phyloP scores from a whole-genome alignment of 768 basidiomycete species.

The Ramaria rubella region DNA sequence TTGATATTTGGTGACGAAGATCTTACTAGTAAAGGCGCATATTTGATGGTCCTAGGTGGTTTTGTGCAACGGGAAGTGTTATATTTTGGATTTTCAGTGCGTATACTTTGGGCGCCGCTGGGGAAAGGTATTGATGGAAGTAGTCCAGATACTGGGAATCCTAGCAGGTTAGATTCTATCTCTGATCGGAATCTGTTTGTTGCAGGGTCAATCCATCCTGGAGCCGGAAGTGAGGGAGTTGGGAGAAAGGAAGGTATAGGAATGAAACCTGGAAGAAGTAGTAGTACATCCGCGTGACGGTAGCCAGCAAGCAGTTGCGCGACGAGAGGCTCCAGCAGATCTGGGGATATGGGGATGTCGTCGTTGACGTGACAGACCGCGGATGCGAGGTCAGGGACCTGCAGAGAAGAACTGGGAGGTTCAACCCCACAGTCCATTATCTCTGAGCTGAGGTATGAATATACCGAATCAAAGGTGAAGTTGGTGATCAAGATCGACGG shows the following conservation, averaged over 20 bases:
- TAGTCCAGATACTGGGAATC: conserved; percentile 27
- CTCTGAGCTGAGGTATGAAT: conserved; percentile 62
- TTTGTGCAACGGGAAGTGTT: conserved; percentile 7
- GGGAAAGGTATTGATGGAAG: conserved; percentile 40
- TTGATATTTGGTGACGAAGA: conserved; percentile 46
- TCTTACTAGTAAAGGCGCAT: conserved; percentile 67
- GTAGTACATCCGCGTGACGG: conserved; percentile 60
- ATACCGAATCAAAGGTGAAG: conserved; percentile 82
- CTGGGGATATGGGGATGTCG: conserved; percentile 49
- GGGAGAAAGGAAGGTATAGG: conserved; percentile 67
- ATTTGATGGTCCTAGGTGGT: conserved; percentile 34
- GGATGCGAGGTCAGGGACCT: neutral
- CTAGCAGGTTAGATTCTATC: conserved; percentile 32
- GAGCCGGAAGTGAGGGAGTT: conserved; percentile 50
- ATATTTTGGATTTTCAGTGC: neutral
- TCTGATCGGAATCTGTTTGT: conserved; percentile 40
- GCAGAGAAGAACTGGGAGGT: neutral
- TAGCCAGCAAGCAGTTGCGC: conserved; percentile 60
- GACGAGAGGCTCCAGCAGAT: conserved; percentile 52
- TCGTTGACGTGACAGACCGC: conserved; percentile 18
- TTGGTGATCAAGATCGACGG: conserved; percentile 72
- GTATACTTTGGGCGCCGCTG: neutral
- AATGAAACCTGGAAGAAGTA: conserved; percentile 65
- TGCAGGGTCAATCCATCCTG: conserved; percentile 52
- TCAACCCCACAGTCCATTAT: conserved; percentile 33